Percentiles rank a stretch among this genome's conserved stretches.
These are phyloP conservation scores for Thelonectria blattea DNA, from an alignment of 2,329 filamentous ascomycete genomes.

Conservation along the genomic window DNA sequence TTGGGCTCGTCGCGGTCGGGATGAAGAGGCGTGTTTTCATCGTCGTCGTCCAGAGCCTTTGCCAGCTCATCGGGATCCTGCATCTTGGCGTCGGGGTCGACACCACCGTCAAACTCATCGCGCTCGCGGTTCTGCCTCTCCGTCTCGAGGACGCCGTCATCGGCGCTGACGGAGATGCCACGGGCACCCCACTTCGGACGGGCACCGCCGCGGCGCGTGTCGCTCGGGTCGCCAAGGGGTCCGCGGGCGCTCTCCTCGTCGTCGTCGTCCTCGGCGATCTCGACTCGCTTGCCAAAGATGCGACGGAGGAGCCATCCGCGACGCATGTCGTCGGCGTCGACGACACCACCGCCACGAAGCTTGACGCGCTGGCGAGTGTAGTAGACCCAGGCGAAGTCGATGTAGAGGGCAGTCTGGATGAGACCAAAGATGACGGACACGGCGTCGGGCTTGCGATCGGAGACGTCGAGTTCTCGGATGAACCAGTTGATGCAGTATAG, in stretches of 20 bases:
- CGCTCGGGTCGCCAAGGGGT: conserved; percentile 45
- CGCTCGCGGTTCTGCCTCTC: conserved; percentile 56
- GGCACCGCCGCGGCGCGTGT: conserved; percentile 38
- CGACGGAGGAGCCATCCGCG: conserved; percentile 83
- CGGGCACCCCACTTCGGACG: conserved; percentile 67
- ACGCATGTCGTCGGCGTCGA: conserved; percentile 87
- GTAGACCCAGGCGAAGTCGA: conserved; percentile 98
- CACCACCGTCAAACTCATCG: conserved; percentile 51
- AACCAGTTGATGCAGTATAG: conserved; percentile 96
- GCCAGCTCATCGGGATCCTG: conserved; percentile 70
- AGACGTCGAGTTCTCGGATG: conserved; percentile 65
- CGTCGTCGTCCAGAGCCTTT: conserved; percentile 62
- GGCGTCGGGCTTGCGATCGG: conserved; percentile 66
- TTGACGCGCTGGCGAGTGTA: conserved; percentile 93
- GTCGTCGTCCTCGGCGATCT: conserved; percentile 61
- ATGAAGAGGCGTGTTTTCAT: conserved; percentile 46
- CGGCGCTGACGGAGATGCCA: conserved; percentile 70
- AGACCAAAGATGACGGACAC: conserved; percentile 85
- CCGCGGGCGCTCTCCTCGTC: conserved; percentile 66
- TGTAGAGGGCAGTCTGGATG: conserved; percentile 86
- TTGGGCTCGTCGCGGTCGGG: conserved; percentile 36
- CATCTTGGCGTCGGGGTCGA: conserved; percentile 70
- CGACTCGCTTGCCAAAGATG: conserved; percentile 69
- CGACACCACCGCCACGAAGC: conserved; percentile 82
- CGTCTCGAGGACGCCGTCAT: conserved; percentile 62